Base-by-base conservation (phyloP, 2,329 filamentous ascomycete species). In the Stromatinia cepivora region DNA sequence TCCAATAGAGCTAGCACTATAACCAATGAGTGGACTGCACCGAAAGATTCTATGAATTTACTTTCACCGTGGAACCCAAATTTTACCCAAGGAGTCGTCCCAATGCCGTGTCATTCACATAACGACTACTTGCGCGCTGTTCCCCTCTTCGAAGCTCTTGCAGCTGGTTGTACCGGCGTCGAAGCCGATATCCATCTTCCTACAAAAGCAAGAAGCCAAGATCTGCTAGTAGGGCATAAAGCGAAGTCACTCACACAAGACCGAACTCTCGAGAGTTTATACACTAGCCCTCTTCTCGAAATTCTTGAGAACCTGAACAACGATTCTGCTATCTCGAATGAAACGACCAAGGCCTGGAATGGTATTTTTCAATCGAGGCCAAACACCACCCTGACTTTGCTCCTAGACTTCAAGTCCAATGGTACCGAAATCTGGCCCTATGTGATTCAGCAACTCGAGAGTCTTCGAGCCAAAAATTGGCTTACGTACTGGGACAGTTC, bases 141-240 rank as follows among this genome's bases (percentile, higher is more conserved):
- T 0, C 82, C 82, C 46, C 80, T 83, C 57, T 83, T 81, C 52
- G 80, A 81, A 8, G 87, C 84, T 17, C 78, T 90, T 36, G 83
- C 84, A 8, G 81, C 84, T 62, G 88, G 88, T 10, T 86, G 86
- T 56, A 81, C 85, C 3, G 83, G 82, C 3, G 84, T 85, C 2
- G 87, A 89, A 79, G 86, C 85, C 3, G 87, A 89, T 77, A 85
- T 88, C 36, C 88, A 86, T 85, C 28, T 56, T 56, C 28, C 25
- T 22, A 54, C 52, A 7, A 31, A 28, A 11, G 78, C 88, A 50
- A 82, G 84, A 68, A 84, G 87, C 69, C 82, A 78, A 42, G 72
- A 74, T 39, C 80, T 89, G 20, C 84, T 85, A 77, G 84, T 86
- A 63, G 87, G 87, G 20, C 87, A 89, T 74, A 84, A 86, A 72